These are phyloP conservation scores for Jamesozyma spencerorum DNA, from an alignment of 805 yeast species.

Conservation along the genomic window DNA sequence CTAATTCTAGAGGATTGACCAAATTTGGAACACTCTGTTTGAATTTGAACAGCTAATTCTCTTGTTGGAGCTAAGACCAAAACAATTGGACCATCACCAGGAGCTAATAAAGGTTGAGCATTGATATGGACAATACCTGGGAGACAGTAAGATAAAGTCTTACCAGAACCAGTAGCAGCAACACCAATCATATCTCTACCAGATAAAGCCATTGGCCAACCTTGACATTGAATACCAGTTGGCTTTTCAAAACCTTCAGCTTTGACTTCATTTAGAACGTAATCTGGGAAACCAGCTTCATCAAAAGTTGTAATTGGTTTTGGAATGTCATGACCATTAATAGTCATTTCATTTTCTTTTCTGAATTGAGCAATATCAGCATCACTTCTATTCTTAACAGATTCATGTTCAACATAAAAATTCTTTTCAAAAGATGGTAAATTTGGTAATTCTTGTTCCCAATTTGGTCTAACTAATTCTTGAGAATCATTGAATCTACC, in stretches of 20 bases:
- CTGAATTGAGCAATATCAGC: slow-evolving; percentile 70
- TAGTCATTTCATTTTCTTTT: slow-evolving; percentile 75
- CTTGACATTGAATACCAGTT: slow-evolving; percentile 97
- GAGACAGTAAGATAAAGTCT: slow-evolving; percentile 91
- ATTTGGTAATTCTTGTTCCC: slow-evolving; percentile 52
- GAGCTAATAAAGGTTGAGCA: slow-evolving; percentile 88
- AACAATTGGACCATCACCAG: slow-evolving; percentile 97
- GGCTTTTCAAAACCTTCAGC: slow-evolving; percentile 90
- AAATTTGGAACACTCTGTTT: slow-evolving; percentile 89
- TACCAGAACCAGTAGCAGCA: slow-evolving; percentile 98
- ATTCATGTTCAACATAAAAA: slow-evolving; percentile 80
- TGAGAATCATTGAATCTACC: slow-evolving; percentile 28
- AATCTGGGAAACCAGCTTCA: slow-evolving; percentile 96
- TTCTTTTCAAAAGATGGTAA: slow-evolving; percentile 91
- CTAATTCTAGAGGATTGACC: slow-evolving; percentile 87
- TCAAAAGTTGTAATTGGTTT: slow-evolving; percentile 88
- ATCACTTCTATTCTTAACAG: slow-evolving; percentile 65
- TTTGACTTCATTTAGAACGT: slow-evolving; percentile 81
- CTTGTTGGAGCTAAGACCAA: slow-evolving; percentile 96
- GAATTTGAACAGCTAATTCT: slow-evolving; percentile 97
- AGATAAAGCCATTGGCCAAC: slow-evolving; percentile 99
- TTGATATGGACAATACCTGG: slow-evolving; percentile 97
- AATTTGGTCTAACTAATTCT: slow-evolving; percentile 52
- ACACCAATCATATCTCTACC: slow-evolving; percentile 99
- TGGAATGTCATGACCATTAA: slow-evolving; percentile 77